phyloP scores from a whole-genome alignment of 345 rosid genomes.

The Iberis pinnata region DNA sequence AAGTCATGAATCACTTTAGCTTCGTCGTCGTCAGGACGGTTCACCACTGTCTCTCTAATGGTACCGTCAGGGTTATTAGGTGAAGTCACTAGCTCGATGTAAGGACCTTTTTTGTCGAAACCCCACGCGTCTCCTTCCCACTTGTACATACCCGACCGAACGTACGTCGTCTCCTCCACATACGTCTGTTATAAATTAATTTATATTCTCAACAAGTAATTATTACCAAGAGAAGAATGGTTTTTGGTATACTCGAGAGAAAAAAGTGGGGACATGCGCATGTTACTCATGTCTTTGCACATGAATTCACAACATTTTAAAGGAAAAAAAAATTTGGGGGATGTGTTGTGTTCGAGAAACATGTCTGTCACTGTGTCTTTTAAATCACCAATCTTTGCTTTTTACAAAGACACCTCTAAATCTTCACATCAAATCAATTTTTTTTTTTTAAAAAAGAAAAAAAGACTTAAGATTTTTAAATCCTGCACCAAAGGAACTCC shows the following conservation, averaged over 20 bases:
- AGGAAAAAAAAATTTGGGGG: background rate
- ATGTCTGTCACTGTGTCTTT: constrained; percentile 52
- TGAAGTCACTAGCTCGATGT: constrained; percentile 62
- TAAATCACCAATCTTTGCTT: constrained; percentile 15
- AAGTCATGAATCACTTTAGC: constrained; percentile 68
- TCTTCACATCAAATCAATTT: constrained; percentile 11
- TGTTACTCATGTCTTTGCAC: constrained; percentile 42
- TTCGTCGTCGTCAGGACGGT: constrained; percentile 33
- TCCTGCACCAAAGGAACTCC: no score
- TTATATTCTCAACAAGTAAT: no score
- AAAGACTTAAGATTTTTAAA: background rate
- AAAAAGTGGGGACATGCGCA: constrained; percentile 42
- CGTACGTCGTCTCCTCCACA: constrained; percentile 43
- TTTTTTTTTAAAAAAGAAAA: background rate
- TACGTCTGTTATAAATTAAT: constrained; percentile 44
- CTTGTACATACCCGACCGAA: constrained; percentile 57
- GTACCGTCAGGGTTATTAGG: constrained; percentile 88
- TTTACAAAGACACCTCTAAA: constrained; percentile 7
- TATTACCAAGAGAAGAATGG: constrained; percentile 11
- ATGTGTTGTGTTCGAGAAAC: constrained; percentile 40
- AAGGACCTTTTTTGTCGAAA: constrained; percentile 51
- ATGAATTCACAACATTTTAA: constrained; percentile 24
- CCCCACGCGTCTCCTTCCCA: constrained; percentile 81
- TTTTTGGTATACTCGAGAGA: constrained; percentile 20
- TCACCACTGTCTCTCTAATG: constrained; percentile 58